These are phyloP conservation scores for Cyclotella kingstonii DNA, from an alignment of 108 stramenopile genomes.

Conservation along the genomic window DNA sequence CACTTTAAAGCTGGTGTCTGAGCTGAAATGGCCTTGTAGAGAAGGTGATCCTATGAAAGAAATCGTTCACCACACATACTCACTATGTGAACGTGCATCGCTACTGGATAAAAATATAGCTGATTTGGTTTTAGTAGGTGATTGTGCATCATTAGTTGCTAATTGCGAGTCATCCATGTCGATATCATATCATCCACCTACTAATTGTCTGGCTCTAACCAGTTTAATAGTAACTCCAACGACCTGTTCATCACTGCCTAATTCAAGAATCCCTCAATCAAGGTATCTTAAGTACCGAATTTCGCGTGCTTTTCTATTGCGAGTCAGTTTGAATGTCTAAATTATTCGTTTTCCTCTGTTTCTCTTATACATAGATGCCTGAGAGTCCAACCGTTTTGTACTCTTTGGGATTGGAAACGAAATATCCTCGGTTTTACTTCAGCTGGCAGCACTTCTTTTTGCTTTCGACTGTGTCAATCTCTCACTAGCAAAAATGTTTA, in stretches of 20 bases:
- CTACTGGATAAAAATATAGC: neutral
- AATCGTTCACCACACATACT: slow-evolving; percentile 17
- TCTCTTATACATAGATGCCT: neutral
- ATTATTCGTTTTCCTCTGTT: neutral
- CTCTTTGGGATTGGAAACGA: slow-evolving; percentile 45
- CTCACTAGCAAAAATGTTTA: too few species aligned
- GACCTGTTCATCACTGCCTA: neutral
- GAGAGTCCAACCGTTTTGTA: slow-evolving; percentile 19
- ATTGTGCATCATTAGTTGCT: neutral
- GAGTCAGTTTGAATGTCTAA: neutral
- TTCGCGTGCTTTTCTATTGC: neutral
- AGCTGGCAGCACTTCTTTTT: neutral
- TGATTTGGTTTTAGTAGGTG: neutral
- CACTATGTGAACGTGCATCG: slow-evolving; percentile 2
- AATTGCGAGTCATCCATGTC: slow-evolving; percentile 20
- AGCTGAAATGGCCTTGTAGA: slow-evolving; percentile 30
- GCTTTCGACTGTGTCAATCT: too few species aligned
- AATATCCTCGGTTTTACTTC: slow-evolving; percentile 26
- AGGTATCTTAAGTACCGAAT: neutral
- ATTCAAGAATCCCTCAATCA: too few species aligned
- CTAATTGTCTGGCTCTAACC: slow-evolving; percentile 30
- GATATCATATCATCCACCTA: slow-evolving; percentile 24
- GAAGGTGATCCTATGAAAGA: slow-evolving; percentile 19
- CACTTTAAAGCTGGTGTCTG: slow-evolving; percentile 12
- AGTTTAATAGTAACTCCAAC: slow-evolving; percentile 13